A percentile compares a stretch with the other conserved stretches of the same genome.
Evolutionary conservation across 495 filamentous ascomycete genomes (phyloP).

Genomic region (Aspergillus coremiiformis): DNA sequence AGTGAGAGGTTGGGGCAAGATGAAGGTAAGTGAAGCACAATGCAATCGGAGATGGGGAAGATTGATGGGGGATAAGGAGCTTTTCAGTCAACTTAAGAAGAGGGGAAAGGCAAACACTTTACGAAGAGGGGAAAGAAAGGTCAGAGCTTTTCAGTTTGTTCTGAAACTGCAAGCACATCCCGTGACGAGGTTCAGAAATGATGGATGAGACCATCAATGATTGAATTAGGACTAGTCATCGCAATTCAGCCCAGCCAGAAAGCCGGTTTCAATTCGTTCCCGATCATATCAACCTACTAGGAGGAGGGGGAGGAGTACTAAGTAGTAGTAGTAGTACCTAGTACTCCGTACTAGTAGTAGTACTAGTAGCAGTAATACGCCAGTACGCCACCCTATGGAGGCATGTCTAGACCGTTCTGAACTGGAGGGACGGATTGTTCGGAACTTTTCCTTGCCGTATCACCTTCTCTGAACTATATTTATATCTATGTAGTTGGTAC

Average conservation of each 20-base stretch:
- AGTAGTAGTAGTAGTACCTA: too few species aligned
- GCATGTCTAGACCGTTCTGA: not conserved
- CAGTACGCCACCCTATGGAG: not conserved
- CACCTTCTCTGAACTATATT: too few species aligned
- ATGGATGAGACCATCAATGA: not conserved
- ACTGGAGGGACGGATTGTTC: not conserved
- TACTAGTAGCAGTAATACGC: too few species aligned
- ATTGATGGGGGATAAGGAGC: not conserved
- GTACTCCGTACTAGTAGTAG: too few species aligned
- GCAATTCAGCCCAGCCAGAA: not conserved
- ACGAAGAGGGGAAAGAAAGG: conserved; percentile 1
- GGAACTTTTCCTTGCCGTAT: too few species aligned
- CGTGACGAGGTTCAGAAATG: not conserved
- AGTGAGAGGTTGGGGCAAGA: not conserved
- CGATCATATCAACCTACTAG: not conserved
- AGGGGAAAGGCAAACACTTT: not conserved
- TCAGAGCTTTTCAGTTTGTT: not conserved
- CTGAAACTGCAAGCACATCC: not conserved
- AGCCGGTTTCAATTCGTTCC: not conserved
- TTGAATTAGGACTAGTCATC: not conserved
- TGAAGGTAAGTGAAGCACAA: not conserved
- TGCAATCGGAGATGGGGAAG: conserved; percentile 5
- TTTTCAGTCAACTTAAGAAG: not conserved
- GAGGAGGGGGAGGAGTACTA: too few species aligned
- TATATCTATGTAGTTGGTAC: not conserved